phyloP scores from a whole-genome alignment of 306 rosid genomes.

The Prunus kanzakura region DNA sequence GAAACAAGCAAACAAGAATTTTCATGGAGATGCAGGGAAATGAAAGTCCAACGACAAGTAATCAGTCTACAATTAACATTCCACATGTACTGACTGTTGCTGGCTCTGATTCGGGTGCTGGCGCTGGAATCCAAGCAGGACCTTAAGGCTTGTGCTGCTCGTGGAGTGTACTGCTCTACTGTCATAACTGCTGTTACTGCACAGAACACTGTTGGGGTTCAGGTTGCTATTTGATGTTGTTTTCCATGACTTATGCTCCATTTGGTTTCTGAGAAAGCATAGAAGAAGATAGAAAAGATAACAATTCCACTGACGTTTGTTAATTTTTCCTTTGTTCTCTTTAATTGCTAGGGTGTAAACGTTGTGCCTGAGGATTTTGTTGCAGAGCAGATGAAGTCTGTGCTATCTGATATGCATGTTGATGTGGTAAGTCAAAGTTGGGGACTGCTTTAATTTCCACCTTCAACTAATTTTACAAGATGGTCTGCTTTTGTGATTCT shows the following conservation, averaged over 20 bases:
- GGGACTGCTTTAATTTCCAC: slow-evolving; percentile 5
- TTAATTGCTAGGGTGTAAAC: slow-evolving; percentile 54
- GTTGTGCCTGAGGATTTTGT: slow-evolving; percentile 66
- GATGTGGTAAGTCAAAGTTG: slow-evolving; percentile 66
- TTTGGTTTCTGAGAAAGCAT: slow-evolving; percentile 1
- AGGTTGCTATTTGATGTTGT: slow-evolving; percentile 46
- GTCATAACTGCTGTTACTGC: slow-evolving; percentile 91
- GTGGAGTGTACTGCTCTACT: slow-evolving; percentile 86
- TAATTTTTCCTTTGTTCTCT: not conserved
- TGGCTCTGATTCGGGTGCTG: slow-evolving; percentile 90
- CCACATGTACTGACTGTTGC: slow-evolving; percentile 82
- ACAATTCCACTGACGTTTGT: not conserved
- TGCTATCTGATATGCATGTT: slow-evolving; percentile 89
- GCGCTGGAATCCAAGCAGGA: slow-evolving; percentile 98
- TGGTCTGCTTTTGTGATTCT: not conserved
- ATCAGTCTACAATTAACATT: slow-evolving; percentile 28
- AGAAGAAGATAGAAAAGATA: not conserved
- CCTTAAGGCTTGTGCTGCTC: slow-evolving; percentile 80
- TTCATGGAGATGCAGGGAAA: slow-evolving; percentile 37
- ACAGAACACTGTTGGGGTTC: slow-evolving; percentile 88
- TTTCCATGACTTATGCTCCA: not conserved
- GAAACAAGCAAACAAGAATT: not conserved
- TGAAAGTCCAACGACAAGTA: slow-evolving; percentile 13
- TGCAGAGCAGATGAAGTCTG: slow-evolving; percentile 68
- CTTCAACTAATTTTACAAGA: not conserved